These are phyloP conservation scores for Colletotrichum godetiae DNA, from an alignment of 2,329 filamentous ascomycete genomes.

Conservation along the genomic window DNA sequence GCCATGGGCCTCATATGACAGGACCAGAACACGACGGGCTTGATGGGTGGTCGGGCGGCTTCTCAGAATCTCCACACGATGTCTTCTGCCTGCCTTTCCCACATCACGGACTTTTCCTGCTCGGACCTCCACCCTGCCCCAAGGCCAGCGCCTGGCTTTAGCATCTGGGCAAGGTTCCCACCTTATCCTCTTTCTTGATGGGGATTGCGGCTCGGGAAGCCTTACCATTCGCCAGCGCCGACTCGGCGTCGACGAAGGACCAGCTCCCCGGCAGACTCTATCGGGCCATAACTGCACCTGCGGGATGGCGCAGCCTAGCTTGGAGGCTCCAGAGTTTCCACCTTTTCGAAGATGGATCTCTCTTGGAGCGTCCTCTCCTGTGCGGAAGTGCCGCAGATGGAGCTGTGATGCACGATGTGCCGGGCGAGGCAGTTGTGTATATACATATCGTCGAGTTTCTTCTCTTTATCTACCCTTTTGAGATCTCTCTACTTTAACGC, in stretches of 20 bases:
- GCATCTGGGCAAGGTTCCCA: constrained; percentile 1
- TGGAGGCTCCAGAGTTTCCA: constrained; percentile 12
- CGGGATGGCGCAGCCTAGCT: constrained; percentile 16
- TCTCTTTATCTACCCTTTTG: background rate
- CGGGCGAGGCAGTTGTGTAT: background rate
- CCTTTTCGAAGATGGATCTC: constrained; percentile 18
- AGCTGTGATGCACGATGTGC: constrained; percentile 1
- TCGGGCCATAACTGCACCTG: constrained; percentile 1
- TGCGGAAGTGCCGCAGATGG: constrained; percentile 9
- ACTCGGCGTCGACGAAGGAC: constrained; percentile 7
- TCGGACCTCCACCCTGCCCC: constrained; percentile 14
- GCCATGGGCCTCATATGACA: too few relatives aligned
- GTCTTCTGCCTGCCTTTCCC: constrained; percentile 6
- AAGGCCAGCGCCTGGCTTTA: background rate
- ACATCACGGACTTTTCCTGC: constrained; percentile 13
- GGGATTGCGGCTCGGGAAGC: background rate
- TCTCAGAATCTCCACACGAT: background rate
- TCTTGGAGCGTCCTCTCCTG: background rate
- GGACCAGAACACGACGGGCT: too few relatives aligned
- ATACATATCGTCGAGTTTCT: constrained; percentile 17
- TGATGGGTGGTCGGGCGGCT: background rate
- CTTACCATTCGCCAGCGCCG: constrained; percentile 8
- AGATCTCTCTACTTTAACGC: background rate
- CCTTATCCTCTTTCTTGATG: background rate
- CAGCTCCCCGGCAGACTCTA: constrained; percentile 8